A percentile compares a stretch with the other conserved stretches of the same genome.
phyloP scores from a whole-genome alignment of 2,329 filamentous ascomycete species.

The Alternaria arbusti region DNA sequence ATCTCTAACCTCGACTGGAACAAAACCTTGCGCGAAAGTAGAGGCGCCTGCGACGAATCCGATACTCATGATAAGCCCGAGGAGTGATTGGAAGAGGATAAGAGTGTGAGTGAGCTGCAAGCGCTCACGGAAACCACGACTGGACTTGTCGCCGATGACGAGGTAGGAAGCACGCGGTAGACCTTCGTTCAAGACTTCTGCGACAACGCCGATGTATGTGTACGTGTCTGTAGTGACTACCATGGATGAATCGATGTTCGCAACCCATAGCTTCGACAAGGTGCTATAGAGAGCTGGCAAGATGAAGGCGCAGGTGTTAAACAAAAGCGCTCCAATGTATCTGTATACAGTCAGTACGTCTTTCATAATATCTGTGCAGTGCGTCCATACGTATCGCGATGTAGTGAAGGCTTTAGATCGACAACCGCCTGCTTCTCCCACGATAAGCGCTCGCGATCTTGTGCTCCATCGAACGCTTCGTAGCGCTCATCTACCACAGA shows the following conservation, averaged over 20 bases:
- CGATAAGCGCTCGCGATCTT: not conserved
- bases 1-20: constrained; percentile 64
- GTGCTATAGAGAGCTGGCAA: constrained; percentile 72
- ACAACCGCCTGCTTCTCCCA: constrained; percentile 13
- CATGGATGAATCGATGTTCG: constrained; percentile 67
- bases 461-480: not conserved
- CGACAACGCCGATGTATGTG: constrained; percentile 72
- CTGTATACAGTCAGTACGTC: constrained; percentile 1
- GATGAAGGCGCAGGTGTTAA: constrained; percentile 68
- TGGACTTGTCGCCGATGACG: constrained; percentile 69
- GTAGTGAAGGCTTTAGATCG: constrained; percentile 19
- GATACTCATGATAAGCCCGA: constrained; percentile 67
- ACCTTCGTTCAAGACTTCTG: constrained; percentile 75
- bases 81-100: constrained; percentile 59
- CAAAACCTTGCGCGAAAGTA: constrained; percentile 66
- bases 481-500: not conserved
- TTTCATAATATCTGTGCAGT: not conserved
- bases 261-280: constrained; percentile 73
- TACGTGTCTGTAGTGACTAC: constrained; percentile 71
- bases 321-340: constrained; percentile 65
- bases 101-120: constrained; percentile 67
- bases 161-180: constrained; percentile 72
- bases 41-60: constrained; percentile 62
- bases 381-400: constrained; percentile 20
- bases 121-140: constrained; percentile 58